These are phyloP conservation scores for Przewalskia tangutica DNA, from an alignment of 257 asterid species.

Conservation along the genomic window DNA sequence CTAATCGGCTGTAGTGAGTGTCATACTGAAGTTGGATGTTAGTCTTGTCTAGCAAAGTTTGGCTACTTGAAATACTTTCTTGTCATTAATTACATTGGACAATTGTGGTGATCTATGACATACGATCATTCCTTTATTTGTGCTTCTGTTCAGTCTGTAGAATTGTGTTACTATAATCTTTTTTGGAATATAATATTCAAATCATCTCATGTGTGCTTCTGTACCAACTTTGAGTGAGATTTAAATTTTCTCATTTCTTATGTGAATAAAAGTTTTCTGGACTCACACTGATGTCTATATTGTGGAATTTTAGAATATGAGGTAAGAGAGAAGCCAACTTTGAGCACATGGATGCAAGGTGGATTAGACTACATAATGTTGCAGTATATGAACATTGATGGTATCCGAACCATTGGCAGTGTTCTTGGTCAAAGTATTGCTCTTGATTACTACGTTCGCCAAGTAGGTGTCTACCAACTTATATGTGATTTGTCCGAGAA, in stretches of 20 bases:
- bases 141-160: background rate
- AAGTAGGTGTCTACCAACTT: conserved; percentile 37
- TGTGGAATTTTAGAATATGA: conserved; percentile 57
- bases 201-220: background rate
- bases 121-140: background rate
- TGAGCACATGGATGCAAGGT: conserved; percentile 93
- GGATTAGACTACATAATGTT: conserved; percentile 87
- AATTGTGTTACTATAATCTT: background rate
- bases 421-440: conserved; percentile 99
- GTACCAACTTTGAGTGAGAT: background rate
- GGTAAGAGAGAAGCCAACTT: conserved; percentile 67
- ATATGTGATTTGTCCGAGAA: background rate
- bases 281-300: background rate
- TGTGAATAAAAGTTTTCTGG: background rate
- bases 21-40: background rate
- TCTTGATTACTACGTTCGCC: conserved; percentile 96
- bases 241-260: background rate
- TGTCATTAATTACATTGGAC: background rate
- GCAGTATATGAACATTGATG: conserved; percentile 70
- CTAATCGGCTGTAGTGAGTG: background rate
- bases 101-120: background rate
- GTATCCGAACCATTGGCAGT: conserved; percentile 92
- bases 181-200: background rate
- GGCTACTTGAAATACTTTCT: background rate
- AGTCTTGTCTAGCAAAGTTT: background rate